A percentile compares a stretch with the other conserved stretches of the same genome.
Conservation (phyloP, 148 eudicot species). For the Gaultheria prostrata region DNA sequence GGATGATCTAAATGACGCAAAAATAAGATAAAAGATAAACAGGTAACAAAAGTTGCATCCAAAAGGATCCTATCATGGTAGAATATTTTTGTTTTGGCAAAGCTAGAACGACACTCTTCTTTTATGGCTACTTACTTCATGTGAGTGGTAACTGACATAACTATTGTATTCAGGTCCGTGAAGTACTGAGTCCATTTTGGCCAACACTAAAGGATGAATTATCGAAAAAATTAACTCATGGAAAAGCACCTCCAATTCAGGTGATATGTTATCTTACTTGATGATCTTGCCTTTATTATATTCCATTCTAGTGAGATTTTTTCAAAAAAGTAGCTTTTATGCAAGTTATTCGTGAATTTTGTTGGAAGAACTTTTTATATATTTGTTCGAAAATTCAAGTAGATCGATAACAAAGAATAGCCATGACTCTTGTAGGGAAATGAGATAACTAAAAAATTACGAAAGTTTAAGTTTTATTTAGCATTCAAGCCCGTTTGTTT, state of each 20-base stretch:
- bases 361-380: background rate
- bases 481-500: background rate
- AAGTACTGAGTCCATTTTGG: slow-evolving; percentile 58
- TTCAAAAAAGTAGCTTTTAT: background rate
- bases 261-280: slow-evolving; percentile 29
- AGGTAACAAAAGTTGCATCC: background rate
- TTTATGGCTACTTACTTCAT: background rate
- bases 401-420: background rate
- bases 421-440: background rate
- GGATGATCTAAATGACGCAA: background rate
- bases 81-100: background rate
- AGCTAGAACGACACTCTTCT: background rate
- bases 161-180: slow-evolving; percentile 60
- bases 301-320: background rate
- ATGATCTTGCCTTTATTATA: background rate
- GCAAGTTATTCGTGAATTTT: background rate
- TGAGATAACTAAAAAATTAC: background rate
- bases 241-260: slow-evolving; percentile 40
- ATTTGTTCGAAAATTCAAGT: background rate
- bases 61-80: background rate
- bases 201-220: slow-evolving; percentile 58
- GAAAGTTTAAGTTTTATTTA: background rate
- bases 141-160: slow-evolving; percentile 7
- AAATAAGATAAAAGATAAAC: background rate
- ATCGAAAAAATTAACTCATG: slow-evolving; percentile 46